Base-by-base conservation (phyloP, 208 protist genomes). In the Crithidia acanthocephali region DNA sequence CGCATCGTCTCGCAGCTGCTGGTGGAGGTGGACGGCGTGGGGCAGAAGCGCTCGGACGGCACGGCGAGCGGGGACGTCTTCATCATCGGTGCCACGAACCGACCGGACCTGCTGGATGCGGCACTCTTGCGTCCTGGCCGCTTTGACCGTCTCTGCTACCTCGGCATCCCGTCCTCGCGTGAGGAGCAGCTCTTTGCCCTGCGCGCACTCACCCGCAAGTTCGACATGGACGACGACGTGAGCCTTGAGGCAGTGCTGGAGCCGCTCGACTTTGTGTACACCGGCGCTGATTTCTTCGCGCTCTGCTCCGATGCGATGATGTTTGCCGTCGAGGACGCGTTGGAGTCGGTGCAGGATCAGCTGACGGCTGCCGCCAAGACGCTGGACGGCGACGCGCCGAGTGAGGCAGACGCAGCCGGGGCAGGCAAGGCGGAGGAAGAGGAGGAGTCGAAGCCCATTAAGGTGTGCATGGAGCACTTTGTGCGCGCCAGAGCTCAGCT, bases 281-380 rank as follows among this genome's bases (percentile, higher is more conserved):
- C 92, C 28, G 98, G 98, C 22, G 98, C 98, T 3, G 98, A 99
- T 75, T 86, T 99, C 51, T 97, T 95, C 37, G 90, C 95, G 16
- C 73, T 99, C 9, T 98, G 94, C 81, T 92, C 93, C 9, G 97
- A 99, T 75, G 97, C 98, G 4, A 95, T 98, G 79, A 94, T 99
- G 81, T 85, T 88, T 63, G 95, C 97, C 18, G 90, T 99, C n/a
- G 83, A 97, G 32, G 90, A 98, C 35, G 77, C 83, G 28, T 66
- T 96, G 8, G 80, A 90, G 56, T 32, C 66, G 20, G 61, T 77
- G 51, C 73, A 72, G n/a, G 37, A 48, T 20, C 50, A 68, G 9
- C 58, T 73, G 4, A 37, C 55, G 1, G 56, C 61, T 8, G 60
- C 32, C 8, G 25, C 40, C 22, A 6, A 25, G 47, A 35, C 27